A percentile compares a stretch with the other conserved stretches of the same genome.
These are phyloP conservation scores for Thalassiosira oceanica DNA, from an alignment of 352 stramenopile genomes.

Conservation along the genomic window DNA sequence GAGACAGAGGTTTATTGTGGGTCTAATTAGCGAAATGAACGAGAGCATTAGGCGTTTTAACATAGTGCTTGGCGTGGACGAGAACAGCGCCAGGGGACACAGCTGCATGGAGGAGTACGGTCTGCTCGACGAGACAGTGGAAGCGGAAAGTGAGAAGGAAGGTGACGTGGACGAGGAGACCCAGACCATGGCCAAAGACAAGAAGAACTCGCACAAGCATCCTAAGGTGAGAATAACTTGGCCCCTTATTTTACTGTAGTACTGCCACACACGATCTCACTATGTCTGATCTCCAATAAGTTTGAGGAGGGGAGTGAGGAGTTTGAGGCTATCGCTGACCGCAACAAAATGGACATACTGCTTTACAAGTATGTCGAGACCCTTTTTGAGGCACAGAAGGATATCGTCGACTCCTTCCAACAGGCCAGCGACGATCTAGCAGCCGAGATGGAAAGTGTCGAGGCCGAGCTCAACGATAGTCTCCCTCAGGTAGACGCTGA, in stretches of 20 bases:
- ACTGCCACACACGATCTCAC: background rate
- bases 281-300: too few species aligned
- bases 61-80: constrained; percentile 38
- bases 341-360: constrained; percentile 38
- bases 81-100: constrained; percentile 3
- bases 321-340: constrained; percentile 27
- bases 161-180: background rate
- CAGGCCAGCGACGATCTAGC: too few species aligned
- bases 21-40: constrained; percentile 43
- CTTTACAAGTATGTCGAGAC: constrained; percentile 36
- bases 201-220: constrained; percentile 6
- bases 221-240: constrained; percentile 14
- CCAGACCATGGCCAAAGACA: background rate
- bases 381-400: constrained; percentile 53
- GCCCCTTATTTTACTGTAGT: background rate
- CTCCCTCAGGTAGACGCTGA: too few species aligned
- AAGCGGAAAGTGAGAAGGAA: constrained; percentile 2
- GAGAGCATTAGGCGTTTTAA: constrained; percentile 52
- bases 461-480: background rate
- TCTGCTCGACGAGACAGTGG: too few species aligned
- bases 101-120: constrained; percentile 31
- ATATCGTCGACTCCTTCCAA: constrained; percentile 45
- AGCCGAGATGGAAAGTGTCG: background rate
- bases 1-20: constrained; percentile 40
- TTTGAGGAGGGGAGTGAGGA: constrained; percentile 34